These are phyloP conservation scores for Macrotyloma uniflorum DNA, from an alignment of 306 rosid species.

Conservation along the genomic window DNA sequence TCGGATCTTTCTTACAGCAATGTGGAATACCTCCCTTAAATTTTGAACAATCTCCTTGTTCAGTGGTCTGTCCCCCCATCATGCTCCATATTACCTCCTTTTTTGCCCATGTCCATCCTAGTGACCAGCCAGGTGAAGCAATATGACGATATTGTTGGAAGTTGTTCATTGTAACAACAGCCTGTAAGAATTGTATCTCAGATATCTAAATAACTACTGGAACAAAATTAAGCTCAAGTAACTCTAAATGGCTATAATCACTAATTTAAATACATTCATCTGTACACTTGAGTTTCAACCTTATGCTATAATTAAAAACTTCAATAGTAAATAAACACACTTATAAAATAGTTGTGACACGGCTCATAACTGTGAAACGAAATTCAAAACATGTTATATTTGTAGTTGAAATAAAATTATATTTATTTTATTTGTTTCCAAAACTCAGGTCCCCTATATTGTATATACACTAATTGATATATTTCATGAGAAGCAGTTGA, in stretches of 20 bases:
- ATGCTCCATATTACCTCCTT: constrained; percentile 88
- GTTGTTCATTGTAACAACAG: constrained; percentile 71
- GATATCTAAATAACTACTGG: constrained; percentile 8
- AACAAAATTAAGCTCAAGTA: constrained; percentile 19
- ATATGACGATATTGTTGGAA: constrained; percentile 88
- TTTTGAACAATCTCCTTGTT: constrained; percentile 91
- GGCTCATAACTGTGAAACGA: not conserved
- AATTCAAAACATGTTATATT: constrained; percentile 5
- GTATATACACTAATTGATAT: not conserved
- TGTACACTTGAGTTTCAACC: not conserved
- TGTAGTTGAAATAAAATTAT: constrained; percentile 6
- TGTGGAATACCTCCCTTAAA: constrained; percentile 64
- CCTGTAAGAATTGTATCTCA: constrained; percentile 53
- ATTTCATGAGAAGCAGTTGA: constrained; percentile 1
- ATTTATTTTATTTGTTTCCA: not conserved
- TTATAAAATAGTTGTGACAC: not conserved
- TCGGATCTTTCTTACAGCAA: constrained; percentile 75
- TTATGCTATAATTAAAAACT: not conserved
- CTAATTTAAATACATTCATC: not conserved
- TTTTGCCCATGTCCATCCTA: constrained; percentile 90
- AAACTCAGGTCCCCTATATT: no score
- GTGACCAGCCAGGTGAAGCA: constrained; percentile 76
- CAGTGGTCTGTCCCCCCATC: constrained; percentile 82
- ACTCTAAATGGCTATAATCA: constrained; percentile 4
- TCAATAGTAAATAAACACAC: not conserved